Evolutionary conservation across 371 early-diverging fungal species (phyloP).

Genomic region (Mucor circinelloides): DNA sequence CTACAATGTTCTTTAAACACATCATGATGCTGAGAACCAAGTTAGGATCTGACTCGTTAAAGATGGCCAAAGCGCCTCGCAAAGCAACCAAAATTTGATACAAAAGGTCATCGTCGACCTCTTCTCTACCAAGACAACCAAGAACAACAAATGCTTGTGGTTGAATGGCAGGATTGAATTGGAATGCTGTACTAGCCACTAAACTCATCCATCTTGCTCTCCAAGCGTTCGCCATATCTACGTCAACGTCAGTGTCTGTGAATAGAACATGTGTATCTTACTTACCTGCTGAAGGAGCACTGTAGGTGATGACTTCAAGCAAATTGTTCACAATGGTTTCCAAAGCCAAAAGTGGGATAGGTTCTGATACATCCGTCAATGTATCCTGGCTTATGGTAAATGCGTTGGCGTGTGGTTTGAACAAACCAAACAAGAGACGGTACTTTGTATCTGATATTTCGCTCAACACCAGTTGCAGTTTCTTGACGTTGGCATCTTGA

Average conservation of each 20-base stretch:
- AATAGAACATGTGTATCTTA: not conserved
- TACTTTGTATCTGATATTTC: constrained; percentile 82
- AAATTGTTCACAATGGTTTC: constrained; percentile 83
- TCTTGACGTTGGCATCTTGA: constrained; percentile 63
- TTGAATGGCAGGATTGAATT: constrained; percentile 91
- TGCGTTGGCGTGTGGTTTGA: constrained; percentile 70
- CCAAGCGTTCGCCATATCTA: constrained; percentile 80
- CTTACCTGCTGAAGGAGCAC: constrained; percentile 73
- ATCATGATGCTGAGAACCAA: constrained; percentile 84
- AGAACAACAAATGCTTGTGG: constrained; percentile 92
- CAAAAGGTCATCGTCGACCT: constrained; percentile 84
- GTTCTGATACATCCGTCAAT: constrained; percentile 66
- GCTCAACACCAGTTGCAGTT: constrained; percentile 59
- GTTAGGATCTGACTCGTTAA: constrained; percentile 78
- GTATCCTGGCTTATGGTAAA: constrained; percentile 70
- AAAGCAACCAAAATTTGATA: constrained; percentile 90
- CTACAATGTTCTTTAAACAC: constrained; percentile 86
- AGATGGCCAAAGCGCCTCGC: constrained; percentile 81
- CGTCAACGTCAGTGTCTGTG: not conserved
- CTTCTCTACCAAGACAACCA: constrained; percentile 86
- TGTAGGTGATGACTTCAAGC: constrained; percentile 76
- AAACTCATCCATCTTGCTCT: constrained; percentile 92
- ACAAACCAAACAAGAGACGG: constrained; percentile 80
- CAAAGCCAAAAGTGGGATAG: constrained; percentile 71
- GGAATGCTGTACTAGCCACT: constrained; percentile 90